These are phyloP conservation scores for Colletotrichum sp. DNA, from an alignment of 2,329 filamentous ascomycete genomes.

Conservation along the genomic window DNA sequence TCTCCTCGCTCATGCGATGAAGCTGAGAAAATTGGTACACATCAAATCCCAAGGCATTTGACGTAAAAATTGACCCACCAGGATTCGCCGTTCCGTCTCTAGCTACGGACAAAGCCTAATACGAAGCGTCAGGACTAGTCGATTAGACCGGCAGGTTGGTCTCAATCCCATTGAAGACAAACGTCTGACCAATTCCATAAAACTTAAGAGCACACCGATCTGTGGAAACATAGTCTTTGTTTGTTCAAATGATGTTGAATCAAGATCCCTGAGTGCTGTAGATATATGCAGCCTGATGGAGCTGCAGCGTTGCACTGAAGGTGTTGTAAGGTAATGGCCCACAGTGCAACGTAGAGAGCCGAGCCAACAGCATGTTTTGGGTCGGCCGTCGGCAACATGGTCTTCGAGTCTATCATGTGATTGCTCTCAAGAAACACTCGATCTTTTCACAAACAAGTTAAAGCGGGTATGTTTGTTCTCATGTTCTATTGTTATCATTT, in stretches of 20 bases:
- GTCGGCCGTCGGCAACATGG: neutral
- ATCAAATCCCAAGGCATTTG: neutral
- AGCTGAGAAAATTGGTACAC: no score
- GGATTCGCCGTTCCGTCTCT: no score
- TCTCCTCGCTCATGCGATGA: neutral
- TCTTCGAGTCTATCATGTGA: neutral
- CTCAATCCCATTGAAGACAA: neutral
- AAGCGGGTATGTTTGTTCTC: neutral
- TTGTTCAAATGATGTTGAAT: neutral
- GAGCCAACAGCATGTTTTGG: neutral
- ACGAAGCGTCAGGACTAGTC: fast-evolving
- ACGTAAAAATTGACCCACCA: no score
- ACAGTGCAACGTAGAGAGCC: neutral
- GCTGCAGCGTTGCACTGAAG: neutral
- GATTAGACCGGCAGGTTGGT: neutral
- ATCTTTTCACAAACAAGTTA: neutral
- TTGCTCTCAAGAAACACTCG: neutral
- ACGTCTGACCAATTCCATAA: neutral
- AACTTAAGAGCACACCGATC: neutral
- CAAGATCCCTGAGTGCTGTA: neutral
- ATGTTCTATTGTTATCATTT: neutral
- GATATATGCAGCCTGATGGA: neutral
- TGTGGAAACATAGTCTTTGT: neutral
- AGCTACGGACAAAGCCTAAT: neutral
- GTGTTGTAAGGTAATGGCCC: neutral